phyloP scores from a whole-genome alignment of 129 eudicot genomes.

The Cynara cardunculus region DNA sequence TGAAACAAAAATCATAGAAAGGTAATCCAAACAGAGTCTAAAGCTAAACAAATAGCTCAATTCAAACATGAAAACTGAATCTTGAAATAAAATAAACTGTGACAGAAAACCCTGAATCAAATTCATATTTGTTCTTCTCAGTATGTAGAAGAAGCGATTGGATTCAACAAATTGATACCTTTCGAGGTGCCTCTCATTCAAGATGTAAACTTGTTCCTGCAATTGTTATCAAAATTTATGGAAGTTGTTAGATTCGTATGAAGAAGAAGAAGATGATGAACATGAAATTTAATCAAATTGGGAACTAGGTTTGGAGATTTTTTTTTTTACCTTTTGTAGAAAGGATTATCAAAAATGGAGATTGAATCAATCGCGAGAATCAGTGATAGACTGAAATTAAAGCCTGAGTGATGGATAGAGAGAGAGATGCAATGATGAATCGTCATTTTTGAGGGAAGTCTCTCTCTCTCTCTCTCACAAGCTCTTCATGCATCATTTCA shows the following conservation, averaged over 20 bases:
- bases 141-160: conserved; percentile 37
- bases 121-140: conserved; percentile 53
- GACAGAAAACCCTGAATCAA: conserved; percentile 48
- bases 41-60: conserved; percentile 55
- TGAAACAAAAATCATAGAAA: not conserved
- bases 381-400: too few species aligned
- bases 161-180: conserved; percentile 25
- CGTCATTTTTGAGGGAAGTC: too few species aligned
- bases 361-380: conserved; percentile 71
- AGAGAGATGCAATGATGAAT: too few species aligned
- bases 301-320: not conserved
- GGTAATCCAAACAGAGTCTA: conserved; percentile 28
- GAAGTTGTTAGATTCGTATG: not conserved
- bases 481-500: too few species aligned
- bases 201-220: conserved; percentile 18
- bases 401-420: too few species aligned
- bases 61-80: conserved; percentile 23
- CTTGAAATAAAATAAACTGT: conserved; percentile 23
- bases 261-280: not conserved
- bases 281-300: not conserved
- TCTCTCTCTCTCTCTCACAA: too few species aligned
- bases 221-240: not conserved
- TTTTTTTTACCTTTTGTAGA: conserved; percentile 32
- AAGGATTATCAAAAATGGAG: conserved; percentile 11
- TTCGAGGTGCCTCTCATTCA: not conserved